A percentile compares a stretch with the other conserved stretches of the same genome.
Conservation (phyloP, 495 filamentous ascomycete genomes). For the Penicillium nucicola region DNA sequence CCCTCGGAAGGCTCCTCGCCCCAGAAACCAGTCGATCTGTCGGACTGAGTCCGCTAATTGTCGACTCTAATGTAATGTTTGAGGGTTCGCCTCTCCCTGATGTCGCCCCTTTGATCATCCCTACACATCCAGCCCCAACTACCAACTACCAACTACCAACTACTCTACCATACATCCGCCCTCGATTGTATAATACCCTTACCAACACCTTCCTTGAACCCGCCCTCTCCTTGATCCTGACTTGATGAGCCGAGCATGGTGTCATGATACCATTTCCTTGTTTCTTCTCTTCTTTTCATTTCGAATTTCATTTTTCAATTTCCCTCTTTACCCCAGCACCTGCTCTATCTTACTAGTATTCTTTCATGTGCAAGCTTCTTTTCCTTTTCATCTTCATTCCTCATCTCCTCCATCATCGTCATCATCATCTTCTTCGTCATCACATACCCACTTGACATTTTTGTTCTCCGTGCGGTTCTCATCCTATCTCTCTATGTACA, state of each 20-base stretch:
- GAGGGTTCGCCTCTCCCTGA: slow-evolving; percentile 19
- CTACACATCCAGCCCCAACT: neutral
- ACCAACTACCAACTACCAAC: neutral
- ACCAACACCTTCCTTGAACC: slow-evolving; percentile 9
- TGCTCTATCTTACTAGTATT: neutral
- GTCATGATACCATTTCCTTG: slow-evolving; percentile 29
- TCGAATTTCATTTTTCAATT: neutral
- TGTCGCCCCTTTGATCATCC: too few relatives aligned
- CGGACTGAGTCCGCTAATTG: slow-evolving; percentile 20
- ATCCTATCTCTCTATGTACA: slow-evolving; percentile 24
- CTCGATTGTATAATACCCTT: slow-evolving; percentile 30
- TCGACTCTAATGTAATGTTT: slow-evolving; percentile 38
- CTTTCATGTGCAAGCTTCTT: slow-evolving; percentile 13
- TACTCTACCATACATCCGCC: slow-evolving; percentile 11
- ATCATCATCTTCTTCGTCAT: slow-evolving; percentile 17
- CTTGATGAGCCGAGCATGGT: slow-evolving; percentile 33
- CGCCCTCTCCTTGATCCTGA: slow-evolving; percentile 16
- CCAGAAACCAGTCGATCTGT: slow-evolving; percentile 28
- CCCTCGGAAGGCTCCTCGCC: slow-evolving; percentile 23
- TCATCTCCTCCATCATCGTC: neutral
- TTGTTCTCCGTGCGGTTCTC: neutral
- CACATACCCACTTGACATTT: slow-evolving; percentile 9
- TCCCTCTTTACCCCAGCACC: neutral
- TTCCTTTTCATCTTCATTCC: neutral
- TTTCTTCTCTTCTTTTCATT: slow-evolving; percentile 12